Evolutionary conservation across 768 basidiomycete genomes (phyloP).

Genomic region (Tricholoma terreum): DNA sequence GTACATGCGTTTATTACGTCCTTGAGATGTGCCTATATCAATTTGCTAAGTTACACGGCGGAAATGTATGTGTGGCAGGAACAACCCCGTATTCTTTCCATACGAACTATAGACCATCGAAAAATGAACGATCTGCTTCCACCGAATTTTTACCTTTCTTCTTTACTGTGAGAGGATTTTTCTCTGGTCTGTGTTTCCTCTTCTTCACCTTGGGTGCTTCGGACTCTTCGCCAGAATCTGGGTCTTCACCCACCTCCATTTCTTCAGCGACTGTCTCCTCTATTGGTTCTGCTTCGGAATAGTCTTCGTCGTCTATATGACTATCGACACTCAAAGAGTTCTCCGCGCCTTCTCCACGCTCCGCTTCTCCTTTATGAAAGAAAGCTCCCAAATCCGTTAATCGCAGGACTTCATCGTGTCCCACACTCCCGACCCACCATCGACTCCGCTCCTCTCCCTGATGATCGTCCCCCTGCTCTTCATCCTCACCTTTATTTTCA

Average conservation of each 20-base stretch:
- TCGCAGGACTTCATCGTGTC: constrained; percentile 84
- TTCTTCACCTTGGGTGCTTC: constrained; percentile 40
- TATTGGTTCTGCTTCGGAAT: constrained; percentile 23
- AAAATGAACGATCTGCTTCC: constrained; percentile 60
- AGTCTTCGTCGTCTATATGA: constrained; percentile 25
- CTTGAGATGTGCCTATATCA: too few species aligned
- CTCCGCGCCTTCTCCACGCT: neutral
- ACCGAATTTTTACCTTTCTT: constrained; percentile 61
- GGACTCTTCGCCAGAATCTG: constrained; percentile 22
- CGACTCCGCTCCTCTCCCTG: constrained; percentile 25
- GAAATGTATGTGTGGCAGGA: neutral
- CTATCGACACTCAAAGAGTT: neutral
- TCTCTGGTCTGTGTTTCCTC: constrained; percentile 55
- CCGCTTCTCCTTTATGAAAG: constrained; percentile 37
- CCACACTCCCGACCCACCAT: constrained; percentile 91
- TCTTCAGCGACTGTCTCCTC: constrained; percentile 14
- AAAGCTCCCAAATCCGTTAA: constrained; percentile 82
- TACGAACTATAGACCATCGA: constrained; percentile 52
- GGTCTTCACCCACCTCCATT: constrained; percentile 19
- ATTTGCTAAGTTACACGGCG: neutral
- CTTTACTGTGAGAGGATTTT: constrained; percentile 45
- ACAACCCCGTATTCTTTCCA: too few species aligned
- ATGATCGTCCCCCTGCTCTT: constrained; percentile 18
- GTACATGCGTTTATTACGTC: neutral
- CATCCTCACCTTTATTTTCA: constrained; percentile 8